Base-by-base conservation (phyloP, 306 rosid genomes). In the Prunus dulcis region DNA sequence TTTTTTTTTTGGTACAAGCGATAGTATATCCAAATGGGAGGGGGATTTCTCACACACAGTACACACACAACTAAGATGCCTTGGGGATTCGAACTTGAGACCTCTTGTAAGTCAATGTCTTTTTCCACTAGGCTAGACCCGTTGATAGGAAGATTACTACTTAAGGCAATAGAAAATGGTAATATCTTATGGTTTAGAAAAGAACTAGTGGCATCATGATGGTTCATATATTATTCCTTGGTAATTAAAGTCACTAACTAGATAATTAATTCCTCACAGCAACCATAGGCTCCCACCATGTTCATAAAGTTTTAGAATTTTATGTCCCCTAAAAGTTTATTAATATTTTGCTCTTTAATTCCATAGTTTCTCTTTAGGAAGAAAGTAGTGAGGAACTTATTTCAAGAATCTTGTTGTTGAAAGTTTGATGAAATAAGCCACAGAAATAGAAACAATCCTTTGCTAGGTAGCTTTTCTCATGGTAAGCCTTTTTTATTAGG, bases 1-100 rank as follows among this genome's bases (percentile, higher is more conserved):
- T 46, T 46, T 46, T 34, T 6, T 46, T 46, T 46, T 46, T 34
- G 1, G 8, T 6, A 38, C 43, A 38, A 38, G 41, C 1, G 9
- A 34, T 34, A 38, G 43, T 38, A 9, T 38, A 34, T 0, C 9
- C 6, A 34, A 6, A 6, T 9, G 9, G 43, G 43, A 6, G 9
- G 41, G 41, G 2, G 9, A 1, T 38, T 7, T 38, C 43, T 38
- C 9, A 38, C 43, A 6, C 41, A 32, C 5, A 32, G 1, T 32
- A 32, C 38, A 34, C 9, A 34, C 2, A 38, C 2, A 38, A 38
- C 0, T 38, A 34, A 34, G 2, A 38, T 38, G 9, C 9, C 43
- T 6, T 38, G 43, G 0, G 2, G 0, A 7, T 7, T 38, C 9
- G 9, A 38, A 7, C 2, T 0, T 38, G 43, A 38, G 0, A 38